Conservation (phyloP, 2,329 filamentous ascomycete genomes). For the Talaromyces rugulosus region DNA sequence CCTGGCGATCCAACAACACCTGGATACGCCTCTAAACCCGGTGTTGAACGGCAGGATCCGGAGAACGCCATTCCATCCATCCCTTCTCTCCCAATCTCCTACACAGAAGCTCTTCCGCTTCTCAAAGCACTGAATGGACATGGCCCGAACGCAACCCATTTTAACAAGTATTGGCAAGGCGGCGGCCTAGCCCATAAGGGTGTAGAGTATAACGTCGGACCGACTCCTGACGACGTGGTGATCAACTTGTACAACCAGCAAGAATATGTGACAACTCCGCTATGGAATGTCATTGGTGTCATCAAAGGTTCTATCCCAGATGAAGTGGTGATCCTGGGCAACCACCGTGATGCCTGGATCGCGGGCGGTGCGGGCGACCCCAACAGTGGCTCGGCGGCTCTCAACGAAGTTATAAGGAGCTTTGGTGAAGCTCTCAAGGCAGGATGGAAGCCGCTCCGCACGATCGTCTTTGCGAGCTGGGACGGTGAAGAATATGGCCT, state of each 20-base stretch:
- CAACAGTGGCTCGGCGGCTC: conserved; percentile 72
- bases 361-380: conserved; percentile 79
- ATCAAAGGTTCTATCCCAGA: conserved; percentile 83
- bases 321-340: conserved; percentile 86
- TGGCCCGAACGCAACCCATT: conserved; percentile 70
- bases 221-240: conserved; percentile 66
- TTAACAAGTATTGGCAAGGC: conserved; percentile 69
- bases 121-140: conserved; percentile 87
- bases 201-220: conserved; percentile 80
- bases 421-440: conserved; percentile 67
- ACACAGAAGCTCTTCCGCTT: conserved; percentile 77
- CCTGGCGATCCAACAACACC: conserved; percentile 82
- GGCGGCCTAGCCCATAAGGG: conserved; percentile 74
- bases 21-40: conserved; percentile 89
- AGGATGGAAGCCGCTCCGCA: conserved; percentile 82
- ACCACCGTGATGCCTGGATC: conserved; percentile 88
- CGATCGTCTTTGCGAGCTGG: conserved; percentile 86
- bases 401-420: conserved; percentile 73
- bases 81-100: conserved; percentile 87
- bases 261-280: conserved; percentile 72
- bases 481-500: conserved; percentile 83
- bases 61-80: conserved; percentile 73
- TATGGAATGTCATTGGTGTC: conserved; percentile 89
- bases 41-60: conserved; percentile 69
- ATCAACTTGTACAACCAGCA: conserved; percentile 75